Conservation (phyloP, 169 alveolate genomes). For the Plasmodium gonderi region DNA sequence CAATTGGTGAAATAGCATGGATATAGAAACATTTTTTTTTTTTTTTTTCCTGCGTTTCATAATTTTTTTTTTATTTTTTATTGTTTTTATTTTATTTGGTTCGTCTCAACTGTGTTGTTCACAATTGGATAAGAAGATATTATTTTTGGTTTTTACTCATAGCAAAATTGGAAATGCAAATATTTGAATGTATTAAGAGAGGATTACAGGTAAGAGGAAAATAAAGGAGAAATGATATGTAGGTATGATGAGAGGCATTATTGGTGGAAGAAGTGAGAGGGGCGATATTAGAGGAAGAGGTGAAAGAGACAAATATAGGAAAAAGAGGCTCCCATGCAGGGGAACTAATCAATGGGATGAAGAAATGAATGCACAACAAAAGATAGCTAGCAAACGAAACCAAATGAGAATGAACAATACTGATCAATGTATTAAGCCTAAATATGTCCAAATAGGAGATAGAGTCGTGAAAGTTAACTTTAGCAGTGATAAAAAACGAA, state of each 20-base stretch:
- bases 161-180: background rate
- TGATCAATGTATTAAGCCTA: background rate
- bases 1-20: too few relatives aligned
- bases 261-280: too few relatives aligned
- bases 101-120: too few relatives aligned
- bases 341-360: background rate
- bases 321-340: background rate
- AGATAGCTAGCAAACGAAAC: background rate
- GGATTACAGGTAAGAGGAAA: background rate
- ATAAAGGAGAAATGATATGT: background rate
- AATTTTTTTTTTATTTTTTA: too few relatives aligned
- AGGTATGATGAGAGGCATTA: background rate
- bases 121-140: too few relatives aligned
- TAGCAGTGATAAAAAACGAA: slow-evolving; percentile 52
- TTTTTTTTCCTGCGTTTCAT: too few relatives aligned
- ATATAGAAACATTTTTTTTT: too few relatives aligned
- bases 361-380: background rate
- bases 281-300: too few relatives aligned
- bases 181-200: too few relatives aligned
- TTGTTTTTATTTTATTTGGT: too few relatives aligned
- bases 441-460: slow-evolving; percentile 21
- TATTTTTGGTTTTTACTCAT: background rate
- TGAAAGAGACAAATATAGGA: background rate
- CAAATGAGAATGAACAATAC: background rate
- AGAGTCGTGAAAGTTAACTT: slow-evolving; percentile 44